Conservation (phyloP, 768 basidiomycete species). For the Collybia nuda region DNA sequence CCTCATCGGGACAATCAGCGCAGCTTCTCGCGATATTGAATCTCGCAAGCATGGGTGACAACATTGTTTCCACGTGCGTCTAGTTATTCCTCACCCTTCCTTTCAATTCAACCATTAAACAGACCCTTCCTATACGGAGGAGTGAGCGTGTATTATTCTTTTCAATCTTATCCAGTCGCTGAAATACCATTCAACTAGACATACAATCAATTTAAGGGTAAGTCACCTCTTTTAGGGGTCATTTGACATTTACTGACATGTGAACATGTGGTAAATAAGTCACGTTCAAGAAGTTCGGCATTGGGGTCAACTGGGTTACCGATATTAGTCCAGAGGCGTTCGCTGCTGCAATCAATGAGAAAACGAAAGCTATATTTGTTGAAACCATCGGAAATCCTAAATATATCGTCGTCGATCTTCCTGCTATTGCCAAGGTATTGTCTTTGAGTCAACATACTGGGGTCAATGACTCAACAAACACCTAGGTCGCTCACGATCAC, state of each 20-base stretch:
- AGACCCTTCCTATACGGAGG: constrained; percentile 71
- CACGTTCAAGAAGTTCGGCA: constrained; percentile 67
- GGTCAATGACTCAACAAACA: not conserved
- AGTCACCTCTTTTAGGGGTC: not conserved
- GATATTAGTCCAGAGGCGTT: constrained; percentile 57
- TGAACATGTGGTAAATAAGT: constrained; percentile 34
- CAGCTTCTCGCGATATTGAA: constrained; percentile 72
- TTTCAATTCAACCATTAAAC: not conserved
- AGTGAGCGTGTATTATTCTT: constrained; percentile 18
- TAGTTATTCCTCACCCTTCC: too few species aligned
- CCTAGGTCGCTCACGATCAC: constrained; percentile 66
- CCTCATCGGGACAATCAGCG: constrained; percentile 73
- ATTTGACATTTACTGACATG: constrained; percentile 6
- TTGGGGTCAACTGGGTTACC: constrained; percentile 62
- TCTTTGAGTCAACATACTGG: not conserved
- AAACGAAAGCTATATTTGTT: constrained; percentile 74
- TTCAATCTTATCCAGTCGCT: not conserved
- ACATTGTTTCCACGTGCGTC: constrained; percentile 71
- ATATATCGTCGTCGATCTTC: constrained; percentile 64
- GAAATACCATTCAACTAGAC: constrained; percentile 35
- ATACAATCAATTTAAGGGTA: constrained; percentile 72
- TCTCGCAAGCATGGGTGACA: constrained; percentile 66
- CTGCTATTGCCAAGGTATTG: constrained; percentile 64
- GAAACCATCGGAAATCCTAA: constrained; percentile 84
- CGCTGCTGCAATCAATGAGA: constrained; percentile 68